A percentile compares a stretch with the other conserved stretches of the same genome.
phyloP scores from a whole-genome alignment of 2,329 filamentous ascomycete genomes.

The Verticillium isaacii region DNA sequence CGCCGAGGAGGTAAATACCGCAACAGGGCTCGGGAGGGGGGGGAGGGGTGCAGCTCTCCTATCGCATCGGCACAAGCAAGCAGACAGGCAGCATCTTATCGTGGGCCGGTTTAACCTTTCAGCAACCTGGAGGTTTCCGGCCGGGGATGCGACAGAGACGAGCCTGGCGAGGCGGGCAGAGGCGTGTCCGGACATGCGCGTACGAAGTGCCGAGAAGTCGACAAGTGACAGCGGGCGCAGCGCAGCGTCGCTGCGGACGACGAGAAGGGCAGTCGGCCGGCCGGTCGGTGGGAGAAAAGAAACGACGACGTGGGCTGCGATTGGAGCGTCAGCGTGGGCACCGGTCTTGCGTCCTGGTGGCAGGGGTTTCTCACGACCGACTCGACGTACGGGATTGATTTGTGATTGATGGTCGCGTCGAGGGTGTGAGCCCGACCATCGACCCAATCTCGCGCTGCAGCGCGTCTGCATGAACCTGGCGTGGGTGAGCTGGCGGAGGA shows the following conservation, averaged over 20 bases:
- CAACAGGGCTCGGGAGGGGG: not conserved
- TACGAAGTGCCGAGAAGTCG: not conserved
- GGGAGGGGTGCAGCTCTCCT: not conserved
- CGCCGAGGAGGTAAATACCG: not conserved
- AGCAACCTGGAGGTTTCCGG: too few relatives aligned
- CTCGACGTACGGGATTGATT: not conserved
- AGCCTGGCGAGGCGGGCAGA: too few relatives aligned
- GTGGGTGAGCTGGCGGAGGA: not conserved
- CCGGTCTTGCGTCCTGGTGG: not conserved
- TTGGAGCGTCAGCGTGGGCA: not conserved
- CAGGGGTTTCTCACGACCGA: not conserved
- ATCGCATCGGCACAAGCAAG: not conserved
- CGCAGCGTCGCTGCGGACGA: too few relatives aligned
- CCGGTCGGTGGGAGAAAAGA: not conserved
- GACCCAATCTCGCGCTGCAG: not conserved
- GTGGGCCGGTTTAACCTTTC: too few relatives aligned
- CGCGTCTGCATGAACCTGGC: not conserved
- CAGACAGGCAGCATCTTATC: not conserved
- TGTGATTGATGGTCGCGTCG: not conserved
- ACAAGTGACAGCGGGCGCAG: too few relatives aligned
- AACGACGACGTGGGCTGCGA: not conserved
- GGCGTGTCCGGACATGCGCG: not conserved
- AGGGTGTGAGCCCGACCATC: not conserved
- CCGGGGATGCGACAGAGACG: too few relatives aligned
- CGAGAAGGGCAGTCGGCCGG: not conserved